Base-by-base conservation (phyloP, 2,329 filamentous ascomycete species). In the Cytospora schulzeri region DNA sequence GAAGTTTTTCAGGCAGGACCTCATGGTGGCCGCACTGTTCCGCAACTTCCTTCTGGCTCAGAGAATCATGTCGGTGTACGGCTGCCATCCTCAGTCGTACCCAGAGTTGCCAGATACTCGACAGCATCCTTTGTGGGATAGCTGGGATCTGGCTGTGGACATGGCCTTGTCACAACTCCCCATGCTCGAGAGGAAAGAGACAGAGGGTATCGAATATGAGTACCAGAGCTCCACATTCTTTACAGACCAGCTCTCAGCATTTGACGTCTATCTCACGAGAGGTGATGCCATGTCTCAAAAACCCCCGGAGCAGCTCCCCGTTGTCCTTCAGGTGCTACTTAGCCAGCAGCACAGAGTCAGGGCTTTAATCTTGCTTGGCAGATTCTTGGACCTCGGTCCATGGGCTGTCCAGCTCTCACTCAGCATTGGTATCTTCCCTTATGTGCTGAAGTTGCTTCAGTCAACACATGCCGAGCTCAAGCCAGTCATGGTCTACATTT, bases 401-500 rank as follows among this genome's bases (percentile, higher is more conserved):
- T 99, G 95, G 95, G 96, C 95, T 33, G 95, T 99, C n/a, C 95
- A 98, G 75, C 86, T 99, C 50, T 95, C 95, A 19, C 83, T 99
- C 19, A 97, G 93, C 76, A 99, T 99, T 67, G 95, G 95, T 28
- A 99, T 99, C 68, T 99, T 99, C 76, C 95, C 95, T 0, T 99
- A 99, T 73, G 95, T 99, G n/a, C 81, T 99, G 38, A 99, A 99
- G 77, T 82, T 99, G 29, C 81, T 99, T 22, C 95, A 99, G 75
- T 98, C 95, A 5, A 94, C 96, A 55, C 95, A 95, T 0, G 86
- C 92, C 55, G 95, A 99, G 76, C 80, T 99, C 67, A 98, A 98
- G 73, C 94, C 95, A 0, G 93, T 98, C 66, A 98, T 99, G 95
- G 93, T 99, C 6, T 99, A 98, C 76, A 99, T 99, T 68, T 99